phyloP scores from a whole-genome alignment of 2,329 filamentous ascomycete species.

The Neonectria ditissima region DNA sequence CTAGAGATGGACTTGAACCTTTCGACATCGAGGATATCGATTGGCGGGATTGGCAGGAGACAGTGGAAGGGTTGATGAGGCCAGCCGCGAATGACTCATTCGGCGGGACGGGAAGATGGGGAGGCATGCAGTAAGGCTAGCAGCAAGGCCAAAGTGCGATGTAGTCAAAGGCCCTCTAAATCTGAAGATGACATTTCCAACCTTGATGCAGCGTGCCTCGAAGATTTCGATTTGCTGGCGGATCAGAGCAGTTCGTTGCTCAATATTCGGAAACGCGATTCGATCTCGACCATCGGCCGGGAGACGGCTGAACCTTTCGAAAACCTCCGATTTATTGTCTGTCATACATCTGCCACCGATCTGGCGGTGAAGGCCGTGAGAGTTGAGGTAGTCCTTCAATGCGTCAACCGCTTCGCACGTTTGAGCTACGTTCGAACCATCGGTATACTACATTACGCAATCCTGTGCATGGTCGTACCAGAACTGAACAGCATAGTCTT shows the following conservation, averaged over 20 bases:
- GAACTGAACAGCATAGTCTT: conserved; percentile 26
- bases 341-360: background rate
- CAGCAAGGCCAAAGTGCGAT: no score
- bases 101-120: background rate
- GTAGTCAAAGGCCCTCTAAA: no score
- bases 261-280: conserved; percentile 9
- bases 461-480: conserved; percentile 23
- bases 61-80: background rate
- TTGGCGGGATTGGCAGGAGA: background rate
- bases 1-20: background rate
- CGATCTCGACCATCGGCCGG: conserved; percentile 7
- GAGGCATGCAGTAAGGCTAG: background rate
- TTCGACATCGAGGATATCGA: background rate
- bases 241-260: conserved; percentile 12
- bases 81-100: background rate
- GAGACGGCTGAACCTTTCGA: background rate
- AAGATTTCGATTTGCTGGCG: conserved; percentile 15
- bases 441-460: no score
- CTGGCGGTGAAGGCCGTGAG: background rate
- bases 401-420: no score
- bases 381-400: background rate
- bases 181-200: no score
- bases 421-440: no score
- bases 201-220: no score
- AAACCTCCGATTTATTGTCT: background rate